Percentiles rank a stretch among this genome's conserved stretches.
Conservation (phyloP, 148 eudicot genomes). For the Oxyria digyna region DNA sequence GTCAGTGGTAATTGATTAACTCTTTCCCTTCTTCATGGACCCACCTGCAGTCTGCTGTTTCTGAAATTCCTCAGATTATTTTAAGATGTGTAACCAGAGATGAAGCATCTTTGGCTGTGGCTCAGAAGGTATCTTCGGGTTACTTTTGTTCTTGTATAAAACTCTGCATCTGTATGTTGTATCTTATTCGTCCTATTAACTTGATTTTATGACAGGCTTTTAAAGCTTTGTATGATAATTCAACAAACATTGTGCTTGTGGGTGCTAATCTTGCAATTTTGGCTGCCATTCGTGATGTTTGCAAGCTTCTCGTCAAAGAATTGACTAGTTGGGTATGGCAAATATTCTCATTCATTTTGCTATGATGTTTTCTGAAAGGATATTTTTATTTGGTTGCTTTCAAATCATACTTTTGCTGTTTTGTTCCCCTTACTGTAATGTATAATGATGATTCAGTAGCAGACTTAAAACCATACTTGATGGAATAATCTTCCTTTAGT, state of each 20-base stretch:
- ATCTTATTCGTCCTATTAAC: neutral
- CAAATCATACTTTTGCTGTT: neutral
- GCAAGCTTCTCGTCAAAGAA: constrained; percentile 84
- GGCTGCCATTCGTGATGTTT: constrained; percentile 83
- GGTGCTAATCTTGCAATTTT: constrained; percentile 75
- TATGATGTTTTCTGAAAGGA: neutral
- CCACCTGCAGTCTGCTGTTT: constrained; percentile 20
- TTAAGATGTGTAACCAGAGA: constrained; percentile 73
- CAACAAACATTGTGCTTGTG: constrained; percentile 49
- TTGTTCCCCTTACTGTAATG: neutral
- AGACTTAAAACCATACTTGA: neutral
- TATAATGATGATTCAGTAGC: neutral
- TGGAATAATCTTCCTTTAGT: neutral
- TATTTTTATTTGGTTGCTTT: neutral
- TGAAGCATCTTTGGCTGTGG: constrained; percentile 88
- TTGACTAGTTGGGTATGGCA: constrained; percentile 86
- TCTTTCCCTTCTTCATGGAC: neutral
- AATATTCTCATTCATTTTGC: neutral
- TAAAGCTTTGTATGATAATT: constrained; percentile 75
- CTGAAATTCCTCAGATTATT: constrained; percentile 64
- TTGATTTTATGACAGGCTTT: constrained; percentile 39
- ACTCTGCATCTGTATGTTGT: neutral
- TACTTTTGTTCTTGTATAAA: neutral
- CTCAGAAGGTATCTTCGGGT: constrained; percentile 53
- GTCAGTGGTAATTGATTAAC: neutral